Conservation (phyloP, 2,329 filamentous ascomycete species). For the Amauroascus niger region DNA sequence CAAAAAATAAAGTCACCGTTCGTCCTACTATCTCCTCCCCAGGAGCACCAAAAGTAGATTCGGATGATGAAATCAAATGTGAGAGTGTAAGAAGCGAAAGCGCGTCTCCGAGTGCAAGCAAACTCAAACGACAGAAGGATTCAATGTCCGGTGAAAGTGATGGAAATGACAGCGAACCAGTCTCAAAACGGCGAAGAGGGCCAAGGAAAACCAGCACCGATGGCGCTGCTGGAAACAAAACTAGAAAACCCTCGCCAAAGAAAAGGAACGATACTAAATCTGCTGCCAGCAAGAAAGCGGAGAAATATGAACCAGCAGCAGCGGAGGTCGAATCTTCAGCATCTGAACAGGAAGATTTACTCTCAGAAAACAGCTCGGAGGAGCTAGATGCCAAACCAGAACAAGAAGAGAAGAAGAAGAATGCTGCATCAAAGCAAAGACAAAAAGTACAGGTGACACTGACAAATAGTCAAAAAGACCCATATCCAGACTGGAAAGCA, state of each 20-base stretch:
- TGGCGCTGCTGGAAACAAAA: background rate
- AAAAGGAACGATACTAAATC: constrained; percentile 16
- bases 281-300: constrained; percentile 19
- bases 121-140: constrained; percentile 33
- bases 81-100: constrained; percentile 16
- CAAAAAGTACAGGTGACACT: constrained; percentile 72
- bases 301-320: constrained; percentile 20
- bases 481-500: constrained; percentile 90
- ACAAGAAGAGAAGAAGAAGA: constrained; percentile 52
- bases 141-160: constrained; percentile 38
- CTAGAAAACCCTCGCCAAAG: constrained; percentile 3
- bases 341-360: constrained; percentile 27
- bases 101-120: constrained; percentile 18
- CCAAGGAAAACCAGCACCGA: constrained; percentile 19
- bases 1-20: constrained; percentile 14
- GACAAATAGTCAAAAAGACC: constrained; percentile 58
- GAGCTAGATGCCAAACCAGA: constrained; percentile 34
- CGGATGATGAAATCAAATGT: constrained; percentile 14
- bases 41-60: constrained; percentile 8
- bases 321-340: constrained; percentile 29
- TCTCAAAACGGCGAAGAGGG: constrained; percentile 44
- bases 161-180: constrained; percentile 51
- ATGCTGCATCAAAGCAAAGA: constrained; percentile 61
- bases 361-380: constrained; percentile 42
- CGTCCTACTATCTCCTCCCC: constrained; percentile 16